phyloP scores from a whole-genome alignment of 2,329 filamentous ascomycete genomes.

The Aspergillus unguis region DNA sequence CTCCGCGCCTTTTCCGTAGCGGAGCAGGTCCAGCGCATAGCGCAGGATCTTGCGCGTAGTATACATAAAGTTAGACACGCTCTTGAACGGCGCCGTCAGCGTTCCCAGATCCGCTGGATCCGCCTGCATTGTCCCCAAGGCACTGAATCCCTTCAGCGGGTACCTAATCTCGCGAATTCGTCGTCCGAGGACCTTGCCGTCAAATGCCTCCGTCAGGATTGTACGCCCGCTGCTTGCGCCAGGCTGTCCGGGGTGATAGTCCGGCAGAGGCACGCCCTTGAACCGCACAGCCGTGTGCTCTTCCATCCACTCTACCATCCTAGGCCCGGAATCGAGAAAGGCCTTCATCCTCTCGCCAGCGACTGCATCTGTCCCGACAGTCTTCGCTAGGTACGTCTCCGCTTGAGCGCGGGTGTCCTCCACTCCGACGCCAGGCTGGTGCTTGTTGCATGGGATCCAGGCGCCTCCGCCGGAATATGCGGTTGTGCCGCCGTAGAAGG shows the following conservation, averaged over 20 bases:
- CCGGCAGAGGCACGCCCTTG: background rate
- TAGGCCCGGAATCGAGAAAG: background rate
- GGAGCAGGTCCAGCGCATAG: background rate
- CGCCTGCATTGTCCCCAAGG: background rate
- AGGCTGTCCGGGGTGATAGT: background rate
- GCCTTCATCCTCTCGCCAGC: background rate
- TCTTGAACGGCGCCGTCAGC: background rate
- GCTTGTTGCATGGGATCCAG: constrained; percentile 5
- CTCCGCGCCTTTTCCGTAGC: background rate
- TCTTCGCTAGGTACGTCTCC: background rate
- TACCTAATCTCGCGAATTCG: background rate
- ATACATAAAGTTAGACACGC: background rate
- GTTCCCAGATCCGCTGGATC: background rate
- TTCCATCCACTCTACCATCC: background rate
- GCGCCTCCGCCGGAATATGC: constrained; percentile 2
- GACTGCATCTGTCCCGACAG: background rate
- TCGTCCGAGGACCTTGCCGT: background rate
- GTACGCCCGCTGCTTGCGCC: background rate
- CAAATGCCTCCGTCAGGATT: background rate
- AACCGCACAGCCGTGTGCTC: background rate
- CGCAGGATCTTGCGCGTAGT: background rate
- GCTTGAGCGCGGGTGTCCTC: background rate
- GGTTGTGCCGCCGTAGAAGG: background rate
- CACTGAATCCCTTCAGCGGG: background rate
- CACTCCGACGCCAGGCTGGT: background rate